Conservation (phyloP, 768 basidiomycete genomes). For the Xerocomus brunneocitrinus region DNA sequence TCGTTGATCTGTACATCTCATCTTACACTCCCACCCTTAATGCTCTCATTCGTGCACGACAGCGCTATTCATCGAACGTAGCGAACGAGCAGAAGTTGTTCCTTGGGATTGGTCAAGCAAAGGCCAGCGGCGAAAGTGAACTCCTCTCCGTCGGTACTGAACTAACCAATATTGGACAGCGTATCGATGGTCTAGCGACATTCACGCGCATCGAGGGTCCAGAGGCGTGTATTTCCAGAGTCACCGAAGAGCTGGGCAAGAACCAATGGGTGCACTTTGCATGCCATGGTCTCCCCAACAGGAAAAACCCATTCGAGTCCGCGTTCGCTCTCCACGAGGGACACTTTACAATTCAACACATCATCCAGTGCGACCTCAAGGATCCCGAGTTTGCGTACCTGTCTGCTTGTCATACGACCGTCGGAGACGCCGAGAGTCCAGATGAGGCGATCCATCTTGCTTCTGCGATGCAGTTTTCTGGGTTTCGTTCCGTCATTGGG, state of each 20-base stretch:
- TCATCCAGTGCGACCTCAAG: background rate
- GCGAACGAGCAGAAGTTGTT: background rate
- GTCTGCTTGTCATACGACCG: constrained; percentile 24
- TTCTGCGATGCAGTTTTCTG: background rate
- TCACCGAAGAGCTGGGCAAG: background rate
- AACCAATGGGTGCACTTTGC: constrained; percentile 20
- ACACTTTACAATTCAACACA: constrained; percentile 4
- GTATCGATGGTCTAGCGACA: background rate
- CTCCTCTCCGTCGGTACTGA: background rate
- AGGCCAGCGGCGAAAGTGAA: background rate
- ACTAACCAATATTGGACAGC: background rate
- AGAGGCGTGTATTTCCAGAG: background rate
- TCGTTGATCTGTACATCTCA: constrained; percentile 10
- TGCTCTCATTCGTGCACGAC: constrained; percentile 2
- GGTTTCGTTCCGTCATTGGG: constrained; percentile 7
- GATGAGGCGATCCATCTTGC: constrained; percentile 5
- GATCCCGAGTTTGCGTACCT: constrained; percentile 12
- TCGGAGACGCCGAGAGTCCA: constrained; percentile 15
- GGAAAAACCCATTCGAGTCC: constrained; percentile 12
- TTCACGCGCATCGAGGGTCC: background rate
- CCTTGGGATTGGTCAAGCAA: background rate
- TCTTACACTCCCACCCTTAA: constrained; percentile 10
- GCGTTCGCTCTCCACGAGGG: constrained; percentile 5
- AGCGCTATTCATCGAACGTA: too few relatives aligned
- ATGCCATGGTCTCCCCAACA: constrained; percentile 15